phyloP scores from a whole-genome alignment of 1,139 yeast genomes.

The Taiozyma onychis region DNA sequence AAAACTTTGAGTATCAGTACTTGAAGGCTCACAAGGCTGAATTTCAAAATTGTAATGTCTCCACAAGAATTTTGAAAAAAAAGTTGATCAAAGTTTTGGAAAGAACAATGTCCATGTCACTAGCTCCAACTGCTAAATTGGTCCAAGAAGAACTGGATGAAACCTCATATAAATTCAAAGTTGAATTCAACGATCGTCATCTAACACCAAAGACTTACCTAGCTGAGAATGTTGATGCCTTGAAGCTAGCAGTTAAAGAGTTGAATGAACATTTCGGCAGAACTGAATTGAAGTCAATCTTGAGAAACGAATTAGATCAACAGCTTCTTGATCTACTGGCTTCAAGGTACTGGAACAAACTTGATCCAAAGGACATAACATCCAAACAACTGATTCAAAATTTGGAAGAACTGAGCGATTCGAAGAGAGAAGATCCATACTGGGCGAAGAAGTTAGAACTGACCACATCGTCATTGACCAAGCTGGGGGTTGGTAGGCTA shows the following conservation, averaged over 20 bases:
- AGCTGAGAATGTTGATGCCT: constrained; percentile 83
- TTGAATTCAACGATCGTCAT: constrained; percentile 91
- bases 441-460: constrained; percentile 89
- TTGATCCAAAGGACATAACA: constrained; percentile 9
- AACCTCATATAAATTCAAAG: constrained; percentile 87
- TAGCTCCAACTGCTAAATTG: constrained; percentile 81
- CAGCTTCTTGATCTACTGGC: constrained; percentile 81
- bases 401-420: constrained; percentile 44
- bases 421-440: constrained; percentile 63
- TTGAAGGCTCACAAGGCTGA: constrained; percentile 56
- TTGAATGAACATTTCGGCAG: constrained; percentile 80
- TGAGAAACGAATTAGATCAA: constrained; percentile 86
- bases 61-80: constrained; percentile 70
- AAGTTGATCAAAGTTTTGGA: constrained; percentile 85
- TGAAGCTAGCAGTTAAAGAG: constrained; percentile 85
- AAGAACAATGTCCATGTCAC: constrained; percentile 81
- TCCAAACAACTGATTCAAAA: constrained; percentile 31
- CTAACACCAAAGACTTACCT: constrained; percentile 91
- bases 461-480: constrained; percentile 78
- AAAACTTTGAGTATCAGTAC: constrained; percentile 55
- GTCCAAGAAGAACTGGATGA: constrained; percentile 93
- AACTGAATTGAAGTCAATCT: constrained; percentile 69
- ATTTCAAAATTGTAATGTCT: constrained; percentile 62
- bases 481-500: constrained; percentile 87
- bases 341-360: constrained; percentile 79